These are phyloP conservation scores for Hericium alpestre DNA, from an alignment of 768 basidiomycete species.

Conservation along the genomic window DNA sequence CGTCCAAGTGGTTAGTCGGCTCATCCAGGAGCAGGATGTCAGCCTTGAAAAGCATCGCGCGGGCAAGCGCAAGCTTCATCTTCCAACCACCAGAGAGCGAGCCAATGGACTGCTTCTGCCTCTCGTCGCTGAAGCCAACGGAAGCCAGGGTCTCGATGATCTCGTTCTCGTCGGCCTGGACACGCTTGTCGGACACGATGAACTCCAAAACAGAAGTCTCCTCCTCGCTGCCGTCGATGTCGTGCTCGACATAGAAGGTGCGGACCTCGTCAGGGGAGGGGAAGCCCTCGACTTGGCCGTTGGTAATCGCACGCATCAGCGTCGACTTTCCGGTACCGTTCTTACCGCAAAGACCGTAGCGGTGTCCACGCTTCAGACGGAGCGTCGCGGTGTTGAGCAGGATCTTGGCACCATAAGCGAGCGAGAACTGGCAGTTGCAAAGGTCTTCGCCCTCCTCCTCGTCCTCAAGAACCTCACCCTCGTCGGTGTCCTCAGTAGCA, in stretches of 20 bases:
- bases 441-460: conserved; percentile 98
- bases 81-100: conserved; percentile 98
- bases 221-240: conserved; percentile 92
- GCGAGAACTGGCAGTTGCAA: conserved; percentile 98
- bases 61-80: conserved; percentile 97
- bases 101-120: conserved; percentile 79
- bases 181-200: conserved; percentile 77
- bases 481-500: conserved; percentile 65
- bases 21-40: conserved; percentile 95
- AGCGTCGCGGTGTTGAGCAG: conserved; percentile 92
- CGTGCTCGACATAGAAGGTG: conserved; percentile 99
- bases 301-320: conserved; percentile 87
- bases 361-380: conserved; percentile 96
- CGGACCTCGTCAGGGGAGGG: conserved; percentile 94
- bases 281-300: conserved; percentile 96
- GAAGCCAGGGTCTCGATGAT: conserved; percentile 72
- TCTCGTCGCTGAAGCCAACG: conserved; percentile 85
- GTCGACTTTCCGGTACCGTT: conserved; percentile 98
- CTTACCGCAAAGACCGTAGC: conserved; percentile 96
- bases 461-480: conserved; percentile 63
- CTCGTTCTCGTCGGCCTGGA: conserved; percentile 60
- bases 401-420: conserved; percentile 98
- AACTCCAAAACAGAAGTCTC: conserved; percentile 85
- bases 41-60: conserved; percentile 96
- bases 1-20: conserved; percentile 95